Conservation (phyloP, 495 filamentous ascomycete genomes). For the Neurospora hispaniola region DNA sequence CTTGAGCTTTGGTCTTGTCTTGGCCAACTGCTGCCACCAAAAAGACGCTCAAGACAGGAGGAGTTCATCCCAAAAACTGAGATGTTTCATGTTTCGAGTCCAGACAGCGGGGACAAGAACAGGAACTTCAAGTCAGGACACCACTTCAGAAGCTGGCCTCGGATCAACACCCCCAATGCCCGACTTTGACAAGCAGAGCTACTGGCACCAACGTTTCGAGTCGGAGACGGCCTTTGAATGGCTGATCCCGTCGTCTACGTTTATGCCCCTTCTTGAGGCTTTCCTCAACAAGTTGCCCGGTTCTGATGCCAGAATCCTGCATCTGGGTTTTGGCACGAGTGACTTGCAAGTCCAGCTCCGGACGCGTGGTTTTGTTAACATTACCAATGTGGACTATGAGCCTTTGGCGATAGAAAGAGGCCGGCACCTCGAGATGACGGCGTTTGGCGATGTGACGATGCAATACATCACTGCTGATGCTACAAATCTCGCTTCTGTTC, state of each 20-base stretch:
- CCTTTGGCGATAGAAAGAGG: conserved; percentile 28
- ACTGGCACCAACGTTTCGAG: conserved; percentile 30
- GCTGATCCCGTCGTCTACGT: conserved; percentile 24
- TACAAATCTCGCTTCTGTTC: conserved; percentile 14
- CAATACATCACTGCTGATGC: conserved; percentile 28
- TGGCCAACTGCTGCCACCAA: background rate
- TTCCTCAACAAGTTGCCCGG: conserved; percentile 12
- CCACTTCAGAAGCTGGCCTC: background rate
- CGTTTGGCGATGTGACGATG: conserved; percentile 25
- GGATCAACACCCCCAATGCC: background rate
- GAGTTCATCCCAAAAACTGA: background rate
- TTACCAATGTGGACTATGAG: conserved; percentile 35
- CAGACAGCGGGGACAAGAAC: background rate
- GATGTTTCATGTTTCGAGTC: background rate
- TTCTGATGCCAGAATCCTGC: conserved; percentile 17
- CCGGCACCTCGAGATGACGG: conserved; percentile 17
- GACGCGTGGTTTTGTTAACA: conserved; percentile 16
- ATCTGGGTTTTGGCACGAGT: conserved; percentile 33
- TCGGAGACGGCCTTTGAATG: conserved; percentile 31
- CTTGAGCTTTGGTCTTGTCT: background rate
- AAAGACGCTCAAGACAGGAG: background rate
- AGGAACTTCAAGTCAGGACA: background rate
- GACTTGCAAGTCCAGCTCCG: conserved; percentile 30
- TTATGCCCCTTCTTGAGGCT: conserved; percentile 23
- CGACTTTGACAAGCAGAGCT: conserved; percentile 31